phyloP scores from a whole-genome alignment of 2,329 filamentous ascomycete genomes.

The Colletotrichum endophyticum region DNA sequence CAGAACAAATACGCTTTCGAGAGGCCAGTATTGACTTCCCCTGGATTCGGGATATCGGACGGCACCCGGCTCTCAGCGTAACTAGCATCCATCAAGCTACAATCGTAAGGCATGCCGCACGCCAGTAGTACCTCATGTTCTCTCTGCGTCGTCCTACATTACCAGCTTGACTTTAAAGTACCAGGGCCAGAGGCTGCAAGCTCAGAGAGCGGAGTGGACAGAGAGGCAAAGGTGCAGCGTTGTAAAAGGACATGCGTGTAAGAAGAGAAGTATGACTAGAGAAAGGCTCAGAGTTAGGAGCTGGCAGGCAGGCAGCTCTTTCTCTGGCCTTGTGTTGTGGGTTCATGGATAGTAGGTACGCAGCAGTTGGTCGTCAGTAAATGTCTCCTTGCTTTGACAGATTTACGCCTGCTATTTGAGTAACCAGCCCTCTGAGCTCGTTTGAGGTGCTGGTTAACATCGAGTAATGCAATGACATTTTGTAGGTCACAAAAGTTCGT shows the following conservation, averaged over 20 bases:
- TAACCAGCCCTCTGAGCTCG: rapidly evolving
- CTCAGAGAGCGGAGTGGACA: neutral
- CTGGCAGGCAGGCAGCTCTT: no score
- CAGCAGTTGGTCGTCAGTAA: rapidly evolving
- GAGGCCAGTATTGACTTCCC: neutral
- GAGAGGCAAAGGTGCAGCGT: neutral
- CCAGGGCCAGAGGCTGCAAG: neutral
- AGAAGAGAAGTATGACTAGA: neutral
- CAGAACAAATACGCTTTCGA: rapidly evolving
- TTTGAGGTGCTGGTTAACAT: neutral
- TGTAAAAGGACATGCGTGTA: neutral
- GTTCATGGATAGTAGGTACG: neutral
- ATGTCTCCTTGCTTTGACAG: neutral
- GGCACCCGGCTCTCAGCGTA: neutral
- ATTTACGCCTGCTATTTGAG: rapidly evolving
- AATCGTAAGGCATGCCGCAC: neutral
- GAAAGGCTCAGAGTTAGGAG: rapidly evolving
- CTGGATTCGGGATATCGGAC: neutral
- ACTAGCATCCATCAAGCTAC: neutral
- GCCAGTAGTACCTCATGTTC: neutral
- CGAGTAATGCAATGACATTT: rapidly evolving
- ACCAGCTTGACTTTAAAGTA: neutral
- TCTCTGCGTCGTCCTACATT: neutral
- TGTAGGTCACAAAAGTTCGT: rapidly evolving
- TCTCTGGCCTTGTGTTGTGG: rapidly evolving